These are phyloP conservation scores for Penicillium sp. DNA, from an alignment of 2,329 filamentous ascomycete species.

Conservation along the genomic window DNA sequence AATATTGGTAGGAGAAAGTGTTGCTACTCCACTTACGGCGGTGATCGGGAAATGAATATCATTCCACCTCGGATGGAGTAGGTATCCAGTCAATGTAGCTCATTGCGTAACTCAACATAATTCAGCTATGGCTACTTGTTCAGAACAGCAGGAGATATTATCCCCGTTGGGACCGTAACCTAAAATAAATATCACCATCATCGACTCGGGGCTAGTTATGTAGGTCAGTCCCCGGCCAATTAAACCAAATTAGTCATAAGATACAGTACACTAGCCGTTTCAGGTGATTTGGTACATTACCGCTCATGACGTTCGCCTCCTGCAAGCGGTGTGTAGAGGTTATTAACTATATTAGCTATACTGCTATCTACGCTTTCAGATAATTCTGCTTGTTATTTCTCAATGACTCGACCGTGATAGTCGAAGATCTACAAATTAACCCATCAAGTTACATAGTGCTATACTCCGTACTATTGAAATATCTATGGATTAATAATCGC, in stretches of 20 bases:
- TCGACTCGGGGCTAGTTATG: not conserved
- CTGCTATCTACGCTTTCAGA: not conserved
- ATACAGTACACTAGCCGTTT: constrained; percentile 17
- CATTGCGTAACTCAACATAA: not conserved
- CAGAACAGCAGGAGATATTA: not conserved
- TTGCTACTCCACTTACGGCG: constrained; percentile 10
- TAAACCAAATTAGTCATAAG: constrained; percentile 13
- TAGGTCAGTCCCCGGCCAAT: not conserved
- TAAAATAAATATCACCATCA: constrained; percentile 8
- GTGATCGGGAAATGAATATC: constrained; percentile 8
- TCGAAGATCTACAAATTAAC: not conserved
- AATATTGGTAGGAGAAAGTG: constrained; percentile 2
- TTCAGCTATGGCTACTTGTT: not conserved
- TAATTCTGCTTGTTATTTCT: not conserved
- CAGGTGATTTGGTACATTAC: constrained; percentile 15
- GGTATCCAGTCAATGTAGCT: not conserved
- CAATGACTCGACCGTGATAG: not conserved
- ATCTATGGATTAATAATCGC: not conserved
- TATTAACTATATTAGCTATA: not conserved
- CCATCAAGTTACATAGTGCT: not conserved
- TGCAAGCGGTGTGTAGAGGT: constrained; percentile 25
- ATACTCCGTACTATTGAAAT: not conserved
- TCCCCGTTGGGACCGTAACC: not conserved
- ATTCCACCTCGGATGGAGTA: constrained; percentile 6
- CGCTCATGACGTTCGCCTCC: constrained; percentile 21